Base-by-base conservation (phyloP, 495 filamentous ascomycete species). In the Venustampulla echinocandica region DNA sequence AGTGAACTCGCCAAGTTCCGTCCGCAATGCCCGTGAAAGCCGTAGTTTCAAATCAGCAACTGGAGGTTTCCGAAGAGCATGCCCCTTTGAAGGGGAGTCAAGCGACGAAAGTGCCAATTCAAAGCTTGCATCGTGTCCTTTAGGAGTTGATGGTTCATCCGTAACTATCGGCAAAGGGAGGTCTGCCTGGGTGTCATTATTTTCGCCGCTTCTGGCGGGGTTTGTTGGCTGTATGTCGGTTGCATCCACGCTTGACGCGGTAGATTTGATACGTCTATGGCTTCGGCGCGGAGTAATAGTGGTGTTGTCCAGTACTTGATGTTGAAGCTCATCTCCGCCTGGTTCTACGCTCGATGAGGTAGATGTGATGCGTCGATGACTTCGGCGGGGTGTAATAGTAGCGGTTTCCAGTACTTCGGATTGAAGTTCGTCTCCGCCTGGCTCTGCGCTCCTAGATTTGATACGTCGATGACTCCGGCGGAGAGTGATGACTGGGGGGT, bases 1-100 rank as follows among this genome's bases (percentile, higher is more conserved):
- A 19, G 81, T 71, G 54, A 80, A 90, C 52, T 86, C 85, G 0
- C 78, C 75, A 4, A 80, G 58, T 24, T 76, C 69, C 44, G 75
- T 82, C 21, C 78, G 76, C 10, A 90, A 62, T 52, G 61, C 53
- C 39, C 68, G 67, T 11, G 44, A 39, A 5, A 58, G 40, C 14
- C 30, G 21, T 10, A 58, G 18, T 19, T 54, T 58, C 10, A 52
- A 33, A 36, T 54, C 55, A 4, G 20, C 32, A 4, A 25, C 15
- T 7, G 50, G 43, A 17, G 44, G 24, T 9, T 43, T 54, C 18
- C 50, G 30, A 21, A 52, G 49, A 46, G 51, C 45, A 27, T 49
- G 51, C 27, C 46, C 32, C 36, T 52, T 52, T 5, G 42, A 37
- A 2, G 57, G 54, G 10, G 57, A 60, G 2, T 40, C 47, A 9